Evolutionary conservation across 2,329 filamentous ascomycete species (phyloP), one percentile per base, ranked within the genome.

Genomic region (Penicillium glabrum): DNA sequence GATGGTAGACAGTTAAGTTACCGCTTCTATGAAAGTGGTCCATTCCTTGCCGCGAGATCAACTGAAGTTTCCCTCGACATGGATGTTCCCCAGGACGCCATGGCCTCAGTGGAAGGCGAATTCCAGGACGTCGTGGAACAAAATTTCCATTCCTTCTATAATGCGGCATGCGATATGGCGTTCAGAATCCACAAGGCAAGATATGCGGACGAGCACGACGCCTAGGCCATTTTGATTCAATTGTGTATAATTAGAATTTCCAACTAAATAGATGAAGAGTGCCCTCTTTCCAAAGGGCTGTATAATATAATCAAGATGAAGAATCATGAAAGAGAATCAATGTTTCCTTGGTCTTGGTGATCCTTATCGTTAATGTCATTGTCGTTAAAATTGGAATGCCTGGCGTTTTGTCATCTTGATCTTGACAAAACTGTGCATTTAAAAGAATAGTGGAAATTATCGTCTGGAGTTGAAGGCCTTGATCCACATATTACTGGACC

Each of bases 121-220:
- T 39, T 51, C 19, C 53, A 59, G n/a, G 52, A 49, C 9, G 54
- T 62, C 33, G 53, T 69, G 35, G 57, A 67, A 45, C 52, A 58
- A 1, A 58, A 68, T 11, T 76, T 77, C 51, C 61, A 70, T 51
- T 67, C 67, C 0, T 75, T 77, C 47, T 77, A 76, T 48, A 67
- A 58, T 6, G 59, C 69, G 13, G 71, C 75, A 16, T 77, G 74
- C 54, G 63, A 68, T 11, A 65, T 77, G 65, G 73, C 75, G 24
- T 76, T 77, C 57, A 61, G 71, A 53, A 55, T 75, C 43, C 67
- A 72, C 24, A 48, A 48, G 31, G 21, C 46, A n/a, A 21, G 29
- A 48, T 24, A 37, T 21, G 7, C 16, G 19, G 31, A 24, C 10
- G 27, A 29, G n/a, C 29, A 47, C 11, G 27, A 24, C 19, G 31